Base-by-base conservation (phyloP, 768 basidiomycete genomes). In the Cytidiella melzeri region DNA sequence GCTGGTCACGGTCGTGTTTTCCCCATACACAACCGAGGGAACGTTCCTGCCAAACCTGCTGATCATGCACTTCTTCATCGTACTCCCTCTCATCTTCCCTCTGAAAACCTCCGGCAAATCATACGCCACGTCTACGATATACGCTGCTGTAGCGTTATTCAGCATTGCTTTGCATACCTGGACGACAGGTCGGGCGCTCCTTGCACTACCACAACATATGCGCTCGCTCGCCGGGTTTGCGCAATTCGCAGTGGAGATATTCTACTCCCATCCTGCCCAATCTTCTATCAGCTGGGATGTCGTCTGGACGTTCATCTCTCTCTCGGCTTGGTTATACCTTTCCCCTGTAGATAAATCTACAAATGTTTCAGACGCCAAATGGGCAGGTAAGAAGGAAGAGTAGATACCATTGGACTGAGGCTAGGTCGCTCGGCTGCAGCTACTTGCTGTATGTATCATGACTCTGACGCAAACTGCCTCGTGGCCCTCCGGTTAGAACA, bases 261-360 rank as follows among this genome's bases (percentile, higher is more conserved):
- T 81, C 9, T 61, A 74, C 45, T 64, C 68, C 1, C 77, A 83
- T 58, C 80, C 82, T 1, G 83, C 82, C 4, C 80, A 82, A 60
- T 70, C 77, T 1, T 80, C 77, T 10, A 82, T 85, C 28, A 77
- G 80, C 4, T 79, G 79, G 73, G 83, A 85, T 45, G 73, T 81
- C 9, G 57, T 84, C 5, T 83, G 81, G 79, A 76, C 78, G 12
- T 43, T 34, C 30, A 34, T 34, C 30, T 34, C 30, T 7, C 15
- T 34, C 7, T 7, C 30, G 30, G 30, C 15, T 7, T 34, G 30
- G 30, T 15, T 34, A 7, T 34, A 34, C 30, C 30, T 34, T 15
- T 7, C 30, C 30, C 30, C 30, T 34, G 9, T 34, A 15, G 15
- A n/a, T n/a, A n/a, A n/a, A n/a, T n/a, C n/a, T n/a, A n/a, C n/a